These are phyloP conservation scores for Sesbania bispinosa DNA, from an alignment of 306 rosid genomes.

Conservation along the genomic window DNA sequence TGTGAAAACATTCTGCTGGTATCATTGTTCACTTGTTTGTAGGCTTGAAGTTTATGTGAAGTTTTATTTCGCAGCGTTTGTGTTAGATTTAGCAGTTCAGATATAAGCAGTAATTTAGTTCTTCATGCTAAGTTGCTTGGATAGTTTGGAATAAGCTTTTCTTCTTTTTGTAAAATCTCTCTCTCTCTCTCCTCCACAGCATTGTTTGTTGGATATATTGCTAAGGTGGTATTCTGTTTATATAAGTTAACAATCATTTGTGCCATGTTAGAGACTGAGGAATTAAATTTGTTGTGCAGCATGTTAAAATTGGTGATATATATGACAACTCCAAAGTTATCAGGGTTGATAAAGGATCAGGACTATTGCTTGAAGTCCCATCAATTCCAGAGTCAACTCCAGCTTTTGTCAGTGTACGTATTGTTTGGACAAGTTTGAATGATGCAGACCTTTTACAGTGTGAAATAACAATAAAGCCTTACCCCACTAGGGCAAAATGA, in stretches of 20 bases:
- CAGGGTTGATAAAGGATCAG: conserved; percentile 76
- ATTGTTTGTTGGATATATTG: background rate
- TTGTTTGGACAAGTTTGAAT: conserved; percentile 11
- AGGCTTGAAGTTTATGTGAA: background rate
- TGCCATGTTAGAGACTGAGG: conserved; percentile 21
- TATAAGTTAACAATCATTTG: background rate
- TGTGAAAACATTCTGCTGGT: background rate
- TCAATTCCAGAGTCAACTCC: conserved; percentile 73
- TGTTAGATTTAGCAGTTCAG: background rate
- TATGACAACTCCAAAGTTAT: conserved; percentile 77
- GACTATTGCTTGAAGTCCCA: conserved; percentile 80
- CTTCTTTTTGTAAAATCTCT: background rate
- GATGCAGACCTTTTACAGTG: background rate
- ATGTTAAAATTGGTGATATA: conserved; percentile 78
- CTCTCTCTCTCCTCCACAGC: background rate
- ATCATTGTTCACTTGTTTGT: no score
- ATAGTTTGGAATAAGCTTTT: background rate
- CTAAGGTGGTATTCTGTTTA: background rate
- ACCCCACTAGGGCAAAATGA: background rate
- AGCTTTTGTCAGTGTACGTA: conserved; percentile 75
- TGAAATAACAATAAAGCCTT: background rate
- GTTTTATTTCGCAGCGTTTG: background rate
- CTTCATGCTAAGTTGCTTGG: background rate
- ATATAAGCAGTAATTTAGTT: background rate
- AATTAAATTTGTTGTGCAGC: conserved; percentile 40